Conservation (phyloP, 2,329 filamentous ascomycete genomes). For the Aspergillus vadensis region DNA sequence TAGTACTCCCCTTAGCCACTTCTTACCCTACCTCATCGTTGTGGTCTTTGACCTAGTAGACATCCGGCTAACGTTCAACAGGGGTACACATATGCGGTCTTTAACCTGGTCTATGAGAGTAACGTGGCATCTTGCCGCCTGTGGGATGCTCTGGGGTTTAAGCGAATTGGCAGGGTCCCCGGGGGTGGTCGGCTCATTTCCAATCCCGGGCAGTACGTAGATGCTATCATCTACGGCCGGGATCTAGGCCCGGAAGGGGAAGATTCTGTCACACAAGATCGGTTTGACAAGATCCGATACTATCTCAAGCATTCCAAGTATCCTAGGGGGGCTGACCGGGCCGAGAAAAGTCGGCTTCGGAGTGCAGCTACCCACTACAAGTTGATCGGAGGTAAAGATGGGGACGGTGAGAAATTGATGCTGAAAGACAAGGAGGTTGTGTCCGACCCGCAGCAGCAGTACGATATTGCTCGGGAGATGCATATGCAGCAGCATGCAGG, state of each 20-base stretch:
- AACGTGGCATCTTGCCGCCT: conserved; percentile 87
- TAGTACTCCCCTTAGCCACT: not conserved
- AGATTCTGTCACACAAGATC: conserved; percentile 87
- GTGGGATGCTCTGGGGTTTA: conserved; percentile 91
- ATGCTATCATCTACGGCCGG: conserved; percentile 76
- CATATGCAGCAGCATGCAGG: conserved; percentile 80
- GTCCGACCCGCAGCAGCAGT: conserved; percentile 83
- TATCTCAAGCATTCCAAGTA: conserved; percentile 95
- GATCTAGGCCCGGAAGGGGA: conserved; percentile 66
- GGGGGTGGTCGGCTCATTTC: conserved; percentile 70
- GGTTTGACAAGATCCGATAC: conserved; percentile 98
- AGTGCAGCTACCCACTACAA: conserved; percentile 96
- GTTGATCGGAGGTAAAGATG: conserved; percentile 58
- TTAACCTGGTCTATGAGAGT: conserved; percentile 92
- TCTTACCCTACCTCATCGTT: not conserved
- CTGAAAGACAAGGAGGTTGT: conserved; percentile 98
- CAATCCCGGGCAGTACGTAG: conserved; percentile 67
- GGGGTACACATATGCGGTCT: conserved; percentile 89
- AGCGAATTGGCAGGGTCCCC: conserved; percentile 82
- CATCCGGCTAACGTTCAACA: conserved; percentile 33
- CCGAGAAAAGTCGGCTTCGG: conserved; percentile 90
- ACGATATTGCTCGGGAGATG: conserved; percentile 78
- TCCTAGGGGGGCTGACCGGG: conserved; percentile 86
- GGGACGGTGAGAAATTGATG: conserved; percentile 74
- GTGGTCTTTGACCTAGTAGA: not conserved